Percentiles rank a stretch among this genome's conserved stretches.
These are phyloP conservation scores for Remersonia thermophila DNA, from an alignment of 2,329 filamentous ascomycete genomes.

Conservation along the genomic window DNA sequence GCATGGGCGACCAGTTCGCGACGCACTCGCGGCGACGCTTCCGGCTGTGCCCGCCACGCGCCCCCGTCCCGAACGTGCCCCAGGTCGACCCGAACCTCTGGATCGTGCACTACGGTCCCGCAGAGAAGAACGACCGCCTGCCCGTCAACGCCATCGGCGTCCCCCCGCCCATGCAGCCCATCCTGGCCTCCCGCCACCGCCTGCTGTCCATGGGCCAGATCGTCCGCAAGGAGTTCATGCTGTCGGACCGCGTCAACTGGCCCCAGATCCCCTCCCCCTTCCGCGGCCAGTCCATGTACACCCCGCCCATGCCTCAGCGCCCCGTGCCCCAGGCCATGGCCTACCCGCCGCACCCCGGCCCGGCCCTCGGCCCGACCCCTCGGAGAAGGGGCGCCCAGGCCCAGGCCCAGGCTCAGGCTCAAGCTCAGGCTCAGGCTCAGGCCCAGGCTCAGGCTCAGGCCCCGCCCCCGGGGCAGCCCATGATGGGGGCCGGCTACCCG, in stretches of 20 bases:
- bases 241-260: constrained; percentile 82
- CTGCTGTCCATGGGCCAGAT: constrained; percentile 69
- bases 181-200: constrained; percentile 49
- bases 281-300: constrained; percentile 38
- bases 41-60: constrained; percentile 54
- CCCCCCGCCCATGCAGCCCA: constrained; percentile 45
- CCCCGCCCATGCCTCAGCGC: constrained; percentile 31
- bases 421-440: constrained; percentile 11
- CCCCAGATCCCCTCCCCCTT: constrained; percentile 64
- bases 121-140: constrained; percentile 61
- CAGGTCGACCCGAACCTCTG: constrained; percentile 72
- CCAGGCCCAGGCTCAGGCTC: constrained; percentile 13
- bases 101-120: constrained; percentile 79
- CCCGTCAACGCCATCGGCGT: constrained; percentile 56
- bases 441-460: constrained; percentile 16
- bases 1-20: constrained; percentile 61
- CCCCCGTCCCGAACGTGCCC: constrained; percentile 52
- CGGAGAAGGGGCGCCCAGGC: constrained; percentile 33
- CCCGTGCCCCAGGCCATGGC: constrained; percentile 49
- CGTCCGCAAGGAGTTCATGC: constrained; percentile 85
- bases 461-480: constrained; percentile 6
- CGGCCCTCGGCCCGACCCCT: constrained; percentile 36
- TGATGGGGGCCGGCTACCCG: constrained; percentile 14
- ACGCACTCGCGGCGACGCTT: constrained; percentile 75
- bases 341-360: constrained; percentile 40